phyloP scores from a whole-genome alignment of 202 grass and related monocot species.

The Bolboschoenoplectus hybrid region DNA sequence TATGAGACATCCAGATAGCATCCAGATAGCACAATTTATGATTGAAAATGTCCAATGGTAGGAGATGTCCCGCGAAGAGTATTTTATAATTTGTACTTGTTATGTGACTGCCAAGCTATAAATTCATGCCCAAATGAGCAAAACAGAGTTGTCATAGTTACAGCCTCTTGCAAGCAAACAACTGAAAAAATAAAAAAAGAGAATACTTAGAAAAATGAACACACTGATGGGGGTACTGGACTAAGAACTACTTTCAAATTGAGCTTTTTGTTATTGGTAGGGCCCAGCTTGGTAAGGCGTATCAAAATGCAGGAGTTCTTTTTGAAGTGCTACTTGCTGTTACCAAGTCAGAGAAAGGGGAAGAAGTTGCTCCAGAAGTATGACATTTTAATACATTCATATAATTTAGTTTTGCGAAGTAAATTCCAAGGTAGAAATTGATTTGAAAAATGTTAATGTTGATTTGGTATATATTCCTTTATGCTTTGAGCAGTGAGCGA shows the following conservation, averaged over 20 bases:
- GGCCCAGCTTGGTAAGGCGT: constrained; percentile 90
- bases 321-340: constrained; percentile 95
- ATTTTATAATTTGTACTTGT: neutral
- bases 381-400: constrained; percentile 25
- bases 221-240: neutral
- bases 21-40: neutral
- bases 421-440: constrained; percentile 34
- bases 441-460: constrained; percentile 29
- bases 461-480: neutral
- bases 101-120: neutral
- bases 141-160: neutral
- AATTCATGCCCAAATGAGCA: neutral
- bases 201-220: neutral
- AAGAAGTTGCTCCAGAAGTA: constrained; percentile 91
- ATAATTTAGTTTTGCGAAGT: constrained; percentile 17
- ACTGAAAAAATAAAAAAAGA: neutral
- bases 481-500: neutral
- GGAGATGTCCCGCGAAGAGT: constrained; percentile 8
- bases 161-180: neutral
- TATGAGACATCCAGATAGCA: neutral
- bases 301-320: constrained; percentile 91
- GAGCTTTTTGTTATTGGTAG: constrained; percentile 40
- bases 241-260: neutral
- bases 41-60: neutral
- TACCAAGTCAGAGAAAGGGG: constrained; percentile 94